phyloP scores from a whole-genome alignment of 768 basidiomycete species.

The Mycena floridula region DNA sequence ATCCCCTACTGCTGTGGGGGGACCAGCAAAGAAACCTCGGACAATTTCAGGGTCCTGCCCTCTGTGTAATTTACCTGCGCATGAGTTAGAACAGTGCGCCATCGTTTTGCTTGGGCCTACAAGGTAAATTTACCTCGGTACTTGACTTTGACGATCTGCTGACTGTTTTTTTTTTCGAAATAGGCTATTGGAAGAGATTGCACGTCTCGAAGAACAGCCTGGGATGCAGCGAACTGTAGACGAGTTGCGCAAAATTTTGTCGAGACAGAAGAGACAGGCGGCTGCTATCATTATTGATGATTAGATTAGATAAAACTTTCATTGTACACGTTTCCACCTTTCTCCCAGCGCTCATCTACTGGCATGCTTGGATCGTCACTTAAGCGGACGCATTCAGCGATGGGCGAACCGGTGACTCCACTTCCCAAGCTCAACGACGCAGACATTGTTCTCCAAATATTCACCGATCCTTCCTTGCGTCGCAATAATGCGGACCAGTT shows the following conservation, averaged over 20 bases:
- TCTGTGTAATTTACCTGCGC: slow-evolving; percentile 41
- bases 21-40: slow-evolving; percentile 34
- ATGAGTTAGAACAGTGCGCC: slow-evolving; percentile 51
- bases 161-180: slow-evolving; percentile 2
- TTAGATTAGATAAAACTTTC: not conserved
- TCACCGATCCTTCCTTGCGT: slow-evolving; percentile 62
- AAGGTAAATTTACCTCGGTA: slow-evolving; percentile 32
- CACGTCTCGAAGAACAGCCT: slow-evolving; percentile 35
- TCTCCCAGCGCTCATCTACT: not conserved
- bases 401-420: slow-evolving; percentile 28
- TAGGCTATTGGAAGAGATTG: slow-evolving; percentile 39
- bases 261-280: slow-evolving; percentile 24
- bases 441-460: slow-evolving; percentile 60
- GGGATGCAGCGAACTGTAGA: slow-evolving; percentile 26
- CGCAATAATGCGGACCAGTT: too few relatives aligned
- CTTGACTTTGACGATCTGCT: not conserved
- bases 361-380: not conserved
- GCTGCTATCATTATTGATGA: not conserved
- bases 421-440: slow-evolving; percentile 42
- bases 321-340: not conserved
- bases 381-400: slow-evolving; percentile 23
- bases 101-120: slow-evolving; percentile 43
- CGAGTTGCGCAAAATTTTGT: slow-evolving; percentile 32
- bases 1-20: slow-evolving; percentile 21
- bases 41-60: slow-evolving; percentile 28